phyloP scores from a whole-genome alignment of 108 stramenopile species.

The Nitzschia sp. region DNA sequence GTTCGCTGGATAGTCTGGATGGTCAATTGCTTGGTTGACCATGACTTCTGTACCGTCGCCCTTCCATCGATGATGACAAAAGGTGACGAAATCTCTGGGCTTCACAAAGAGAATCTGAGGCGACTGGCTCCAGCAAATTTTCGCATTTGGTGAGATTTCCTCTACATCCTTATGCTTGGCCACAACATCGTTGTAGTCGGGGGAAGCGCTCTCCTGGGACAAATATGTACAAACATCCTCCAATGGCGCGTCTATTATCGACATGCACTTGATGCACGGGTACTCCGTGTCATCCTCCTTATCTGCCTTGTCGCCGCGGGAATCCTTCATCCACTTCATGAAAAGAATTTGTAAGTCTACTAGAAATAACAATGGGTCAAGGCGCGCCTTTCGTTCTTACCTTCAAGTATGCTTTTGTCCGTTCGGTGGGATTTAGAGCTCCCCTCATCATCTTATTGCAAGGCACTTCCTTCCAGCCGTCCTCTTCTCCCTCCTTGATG shows the following conservation, averaged over 20 bases:
- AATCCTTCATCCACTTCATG: slow-evolving; percentile 79
- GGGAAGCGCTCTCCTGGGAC: slow-evolving; percentile 49
- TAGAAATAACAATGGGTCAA: no score
- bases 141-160: slow-evolving; percentile 54
- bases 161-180: slow-evolving; percentile 61
- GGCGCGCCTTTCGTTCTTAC: slow-evolving; percentile 29
- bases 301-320: slow-evolving; percentile 54
- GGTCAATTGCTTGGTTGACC: slow-evolving; percentile 83
- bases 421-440: slow-evolving; percentile 60
- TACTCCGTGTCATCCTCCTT: slow-evolving; percentile 53
- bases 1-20: slow-evolving; percentile 56
- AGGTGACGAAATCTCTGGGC: slow-evolving; percentile 83
- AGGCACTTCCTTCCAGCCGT: slow-evolving; percentile 73
- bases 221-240: slow-evolving; percentile 83
- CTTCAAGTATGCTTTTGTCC: slow-evolving; percentile 69
- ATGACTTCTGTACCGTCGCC: slow-evolving; percentile 79
- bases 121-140: slow-evolving; percentile 77
- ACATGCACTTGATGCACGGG: slow-evolving; percentile 74
- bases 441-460: slow-evolving; percentile 68
- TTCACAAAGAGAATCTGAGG: slow-evolving; percentile 85
- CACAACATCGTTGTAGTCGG: slow-evolving; percentile 81
- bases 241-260: slow-evolving; percentile 79
- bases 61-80: slow-evolving; percentile 84
- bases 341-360: background rate
- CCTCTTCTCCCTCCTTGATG: slow-evolving; percentile 46